Percentiles rank a stretch among this genome's conserved stretches.
Evolutionary conservation across 148 eudicot species (phyloP).

Genomic region (Gaultheria prostrata): DNA sequence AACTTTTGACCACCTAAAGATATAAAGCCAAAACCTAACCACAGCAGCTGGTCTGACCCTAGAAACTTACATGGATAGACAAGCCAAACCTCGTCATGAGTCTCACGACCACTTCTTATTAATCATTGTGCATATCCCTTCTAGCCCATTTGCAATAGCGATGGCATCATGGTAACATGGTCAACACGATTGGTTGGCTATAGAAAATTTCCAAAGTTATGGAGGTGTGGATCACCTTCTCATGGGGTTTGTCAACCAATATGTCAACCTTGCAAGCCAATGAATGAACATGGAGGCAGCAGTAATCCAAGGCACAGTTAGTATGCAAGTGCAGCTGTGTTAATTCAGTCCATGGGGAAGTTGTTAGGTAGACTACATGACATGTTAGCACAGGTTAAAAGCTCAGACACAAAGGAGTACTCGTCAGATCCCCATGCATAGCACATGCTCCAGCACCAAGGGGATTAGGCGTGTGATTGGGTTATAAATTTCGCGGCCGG

Average conservation of each 20-base stretch:
- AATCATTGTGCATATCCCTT: not conserved
- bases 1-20: not conserved
- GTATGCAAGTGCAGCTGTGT: not conserved
- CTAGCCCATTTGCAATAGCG: not conserved
- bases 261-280: not conserved
- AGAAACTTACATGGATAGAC: not conserved
- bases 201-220: not conserved
- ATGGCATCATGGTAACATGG: not conserved
- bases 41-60: too few relatives aligned
- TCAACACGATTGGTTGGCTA: not conserved
- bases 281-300: not conserved
- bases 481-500: too few relatives aligned
- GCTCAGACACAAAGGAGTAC: not conserved
- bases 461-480: not conserved
- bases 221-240: not conserved
- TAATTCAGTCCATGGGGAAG: not conserved
- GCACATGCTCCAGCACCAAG: not conserved
- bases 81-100: constrained; percentile 1
- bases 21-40: not conserved
- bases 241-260: not conserved
- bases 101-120: not conserved
- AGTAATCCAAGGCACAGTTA: not conserved
- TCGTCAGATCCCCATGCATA: too few relatives aligned
- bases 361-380: not conserved
- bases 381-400: not conserved